Evolutionary conservation across 2,329 filamentous ascomycete genomes (phyloP).

Genomic region (Colletotrichum tamarilloi): DNA sequence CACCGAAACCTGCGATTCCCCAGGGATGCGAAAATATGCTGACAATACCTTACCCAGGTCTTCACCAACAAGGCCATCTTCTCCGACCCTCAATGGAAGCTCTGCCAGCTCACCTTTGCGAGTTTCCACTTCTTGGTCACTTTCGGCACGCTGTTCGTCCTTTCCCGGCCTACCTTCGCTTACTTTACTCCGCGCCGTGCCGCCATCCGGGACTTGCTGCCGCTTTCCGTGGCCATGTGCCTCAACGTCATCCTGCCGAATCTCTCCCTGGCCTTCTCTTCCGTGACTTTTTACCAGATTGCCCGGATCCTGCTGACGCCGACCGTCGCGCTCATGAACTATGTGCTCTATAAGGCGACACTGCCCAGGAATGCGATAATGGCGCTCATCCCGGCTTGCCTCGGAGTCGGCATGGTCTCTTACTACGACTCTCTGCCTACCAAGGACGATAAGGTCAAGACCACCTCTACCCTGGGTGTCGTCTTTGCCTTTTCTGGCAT

Average conservation of each 20-base stretch:
- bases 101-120: slow-evolving; percentile 74
- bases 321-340: slow-evolving; percentile 73
- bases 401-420: slow-evolving; percentile 73
- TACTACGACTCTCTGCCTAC: slow-evolving; percentile 73
- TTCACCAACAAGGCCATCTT: slow-evolving; percentile 80
- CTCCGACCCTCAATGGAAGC: slow-evolving; percentile 69
- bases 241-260: slow-evolving; percentile 78
- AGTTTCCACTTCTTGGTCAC: slow-evolving; percentile 77
- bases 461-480: slow-evolving; percentile 69
- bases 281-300: slow-evolving; percentile 77
- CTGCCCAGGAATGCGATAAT: slow-evolving; percentile 65
- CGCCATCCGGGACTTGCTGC: slow-evolving; percentile 67
- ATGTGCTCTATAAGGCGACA: slow-evolving; percentile 66
- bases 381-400: slow-evolving; percentile 70
- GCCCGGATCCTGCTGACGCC: slow-evolving; percentile 76
- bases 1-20: background rate
- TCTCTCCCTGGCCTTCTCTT: slow-evolving; percentile 74
- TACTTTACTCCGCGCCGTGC: slow-evolving; percentile 70
- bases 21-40: slow-evolving; percentile 7
- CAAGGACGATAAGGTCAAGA: slow-evolving; percentile 60
- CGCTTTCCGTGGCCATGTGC: slow-evolving; percentile 74
- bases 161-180: slow-evolving; percentile 67
- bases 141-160: slow-evolving; percentile 69
- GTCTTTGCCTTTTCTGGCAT: slow-evolving; percentile 73
- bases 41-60: slow-evolving; percentile 55